These are phyloP conservation scores for Trapa bicornis DNA, from an alignment of 345 rosid species.

Conservation along the genomic window DNA sequence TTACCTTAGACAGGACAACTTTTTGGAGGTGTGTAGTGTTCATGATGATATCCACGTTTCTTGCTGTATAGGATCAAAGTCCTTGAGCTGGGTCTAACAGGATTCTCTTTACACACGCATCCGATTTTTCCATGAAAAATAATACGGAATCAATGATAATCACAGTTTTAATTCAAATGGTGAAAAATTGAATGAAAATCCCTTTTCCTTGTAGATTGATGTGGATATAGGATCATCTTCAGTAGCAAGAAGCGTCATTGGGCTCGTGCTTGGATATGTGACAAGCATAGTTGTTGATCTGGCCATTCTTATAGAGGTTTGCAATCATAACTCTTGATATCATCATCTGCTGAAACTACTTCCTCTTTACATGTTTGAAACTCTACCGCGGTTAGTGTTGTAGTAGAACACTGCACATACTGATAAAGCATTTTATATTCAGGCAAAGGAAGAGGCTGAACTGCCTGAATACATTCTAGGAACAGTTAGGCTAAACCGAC, in stretches of 20 bases:
- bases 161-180: not conserved
- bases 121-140: not conserved
- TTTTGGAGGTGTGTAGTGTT: conserved; percentile 53
- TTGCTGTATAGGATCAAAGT: not conserved
- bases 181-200: not conserved
- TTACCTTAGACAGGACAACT: conserved; percentile 84
- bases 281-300: conserved; percentile 96
- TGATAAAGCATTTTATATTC: conserved; percentile 9
- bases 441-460: conserved; percentile 75
- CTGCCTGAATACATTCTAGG: conserved; percentile 93
- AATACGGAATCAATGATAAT: not conserved
- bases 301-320: conserved; percentile 84
- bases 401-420: not conserved
- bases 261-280: conserved; percentile 87
- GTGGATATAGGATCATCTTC: conserved; percentile 99
- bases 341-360: not conserved
- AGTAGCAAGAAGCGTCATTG: conserved; percentile 86
- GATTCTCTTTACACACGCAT: not conserved
- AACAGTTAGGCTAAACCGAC: conserved; percentile 70
- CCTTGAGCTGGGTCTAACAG: not conserved
- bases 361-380: too few relatives aligned
- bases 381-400: too few relatives aligned
- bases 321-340: conserved; percentile 7
- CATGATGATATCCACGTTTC: not conserved
- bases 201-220: conserved; percentile 51